Conservation (phyloP, 129 eudicot species). For the Centella asiatica region DNA sequence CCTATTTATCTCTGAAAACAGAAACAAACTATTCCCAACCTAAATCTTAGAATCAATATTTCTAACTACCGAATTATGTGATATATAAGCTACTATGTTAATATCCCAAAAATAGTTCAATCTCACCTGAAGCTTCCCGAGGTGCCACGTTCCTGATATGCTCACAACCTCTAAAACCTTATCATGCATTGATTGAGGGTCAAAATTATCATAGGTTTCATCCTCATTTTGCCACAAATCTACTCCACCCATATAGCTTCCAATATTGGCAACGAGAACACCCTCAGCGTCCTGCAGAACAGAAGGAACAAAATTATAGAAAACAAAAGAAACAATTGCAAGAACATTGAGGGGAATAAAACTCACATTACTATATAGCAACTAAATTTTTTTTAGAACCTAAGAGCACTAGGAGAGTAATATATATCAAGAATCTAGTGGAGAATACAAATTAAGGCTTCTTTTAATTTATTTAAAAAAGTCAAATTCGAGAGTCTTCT, state of each 20-base stretch:
- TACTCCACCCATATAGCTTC: conserved; percentile 99
- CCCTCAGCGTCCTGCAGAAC: conserved; percentile 90
- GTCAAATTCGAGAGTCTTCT: neutral
- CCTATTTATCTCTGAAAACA: too few species aligned
- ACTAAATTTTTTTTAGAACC: too few species aligned
- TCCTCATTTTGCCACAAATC: conserved; percentile 99
- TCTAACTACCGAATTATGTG: neutral
- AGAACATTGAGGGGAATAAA: neutral
- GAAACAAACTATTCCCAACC: too few species aligned
- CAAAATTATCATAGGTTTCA: conserved; percentile 78
- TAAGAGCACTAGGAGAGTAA: too few species aligned
- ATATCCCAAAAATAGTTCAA: too few species aligned
- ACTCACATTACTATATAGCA: neutral
- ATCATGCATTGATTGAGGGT: conserved; percentile 99
- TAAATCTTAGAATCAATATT: neutral
- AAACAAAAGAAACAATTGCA: neutral
- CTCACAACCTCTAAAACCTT: conserved; percentile 90
- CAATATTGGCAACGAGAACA: conserved; percentile 94
- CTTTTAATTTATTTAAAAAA: too few species aligned
- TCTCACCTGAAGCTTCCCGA: conserved; percentile 87
- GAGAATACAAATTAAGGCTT: neutral
- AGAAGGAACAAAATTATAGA: neutral
- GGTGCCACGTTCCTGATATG: conserved; percentile 99
- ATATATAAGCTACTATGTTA: too few species aligned
- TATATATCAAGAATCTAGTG: neutral